Evolutionary conservation across 1,284 basidiomycete species (phyloP).

Genomic region (Porogramme epimiltina): DNA sequence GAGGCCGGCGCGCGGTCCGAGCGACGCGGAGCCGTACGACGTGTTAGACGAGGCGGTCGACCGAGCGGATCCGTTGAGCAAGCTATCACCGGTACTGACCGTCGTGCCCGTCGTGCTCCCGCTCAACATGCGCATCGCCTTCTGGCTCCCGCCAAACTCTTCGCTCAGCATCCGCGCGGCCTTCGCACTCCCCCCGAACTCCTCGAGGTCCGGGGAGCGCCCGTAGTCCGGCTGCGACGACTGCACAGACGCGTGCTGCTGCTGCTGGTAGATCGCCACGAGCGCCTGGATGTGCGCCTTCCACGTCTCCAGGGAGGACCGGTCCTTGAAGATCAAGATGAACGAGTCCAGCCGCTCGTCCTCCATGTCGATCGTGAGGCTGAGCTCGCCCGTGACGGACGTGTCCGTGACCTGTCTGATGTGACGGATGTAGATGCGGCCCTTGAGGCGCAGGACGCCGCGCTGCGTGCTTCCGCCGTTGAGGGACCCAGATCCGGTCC

Average conservation of each 20-base stretch:
- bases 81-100: constrained; percentile 66
- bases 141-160: constrained; percentile 75
- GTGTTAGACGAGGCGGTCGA: constrained; percentile 72
- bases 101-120: constrained; percentile 69
- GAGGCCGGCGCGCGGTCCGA: constrained; percentile 24
- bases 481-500: constrained; percentile 44
- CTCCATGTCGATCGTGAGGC: constrained; percentile 93
- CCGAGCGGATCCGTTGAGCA: constrained; percentile 61
- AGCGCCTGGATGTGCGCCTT: constrained; percentile 76
- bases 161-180: constrained; percentile 77
- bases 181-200: constrained; percentile 76
- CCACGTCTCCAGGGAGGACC: constrained; percentile 89
- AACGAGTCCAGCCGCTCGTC: constrained; percentile 92
- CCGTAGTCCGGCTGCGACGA: constrained; percentile 29
- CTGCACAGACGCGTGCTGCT: constrained; percentile 29
- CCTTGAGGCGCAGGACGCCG: constrained; percentile 88
- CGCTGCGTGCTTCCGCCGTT: constrained; percentile 50
- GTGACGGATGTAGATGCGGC: constrained; percentile 92
- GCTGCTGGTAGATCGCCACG: constrained; percentile 65
- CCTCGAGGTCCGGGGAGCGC: constrained; percentile 48
- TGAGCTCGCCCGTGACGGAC: constrained; percentile 78
- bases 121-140: constrained; percentile 77
- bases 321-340: constrained; percentile 91
- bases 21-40: constrained; percentile 56
- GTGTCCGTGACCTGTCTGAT: constrained; percentile 86